Percentiles rank a stretch among this genome's conserved stretches.
These are phyloP conservation scores for Penicillium pancosmium DNA, from an alignment of 495 filamentous ascomycete genomes.

Conservation along the genomic window DNA sequence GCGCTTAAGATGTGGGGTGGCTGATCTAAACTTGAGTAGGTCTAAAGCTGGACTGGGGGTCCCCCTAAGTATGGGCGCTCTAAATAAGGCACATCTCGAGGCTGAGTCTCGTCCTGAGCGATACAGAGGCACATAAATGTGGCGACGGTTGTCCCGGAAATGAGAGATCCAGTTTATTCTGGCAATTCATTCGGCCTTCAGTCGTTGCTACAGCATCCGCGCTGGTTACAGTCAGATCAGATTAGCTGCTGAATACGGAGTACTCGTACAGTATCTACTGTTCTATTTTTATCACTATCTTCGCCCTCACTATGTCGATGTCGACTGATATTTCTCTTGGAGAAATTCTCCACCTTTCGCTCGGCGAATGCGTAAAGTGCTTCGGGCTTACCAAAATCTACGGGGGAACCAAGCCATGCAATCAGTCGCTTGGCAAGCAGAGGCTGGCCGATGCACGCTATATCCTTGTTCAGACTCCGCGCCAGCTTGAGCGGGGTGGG, in stretches of 20 bases:
- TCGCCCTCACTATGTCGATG: background rate
- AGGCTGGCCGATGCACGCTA: background rate
- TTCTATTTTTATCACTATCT: too few species aligned
- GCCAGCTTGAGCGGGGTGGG: background rate
- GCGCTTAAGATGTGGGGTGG: constrained; percentile 1
- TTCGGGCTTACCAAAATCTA: background rate
- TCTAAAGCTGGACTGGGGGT: background rate
- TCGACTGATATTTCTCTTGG: background rate
- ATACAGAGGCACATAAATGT: background rate
- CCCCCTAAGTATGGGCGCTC: background rate
- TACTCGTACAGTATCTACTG: too few species aligned
- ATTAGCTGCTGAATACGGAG: too few species aligned
- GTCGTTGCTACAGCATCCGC: too few species aligned
- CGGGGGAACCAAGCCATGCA: background rate
- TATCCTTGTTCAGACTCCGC: background rate
- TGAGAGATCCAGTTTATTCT: background rate
- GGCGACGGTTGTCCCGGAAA: constrained; percentile 3
- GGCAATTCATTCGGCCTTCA: background rate
- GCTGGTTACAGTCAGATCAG: too few species aligned
- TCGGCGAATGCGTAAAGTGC: background rate
- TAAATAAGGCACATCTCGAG: background rate
- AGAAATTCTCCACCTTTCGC: constrained; percentile 4
- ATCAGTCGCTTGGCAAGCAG: background rate
- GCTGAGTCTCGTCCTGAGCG: background rate
- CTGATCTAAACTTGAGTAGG: background rate